Evolutionary conservation across 352 stramenopile species (phyloP).

Genomic region (Phytophthora parvispora): DNA sequence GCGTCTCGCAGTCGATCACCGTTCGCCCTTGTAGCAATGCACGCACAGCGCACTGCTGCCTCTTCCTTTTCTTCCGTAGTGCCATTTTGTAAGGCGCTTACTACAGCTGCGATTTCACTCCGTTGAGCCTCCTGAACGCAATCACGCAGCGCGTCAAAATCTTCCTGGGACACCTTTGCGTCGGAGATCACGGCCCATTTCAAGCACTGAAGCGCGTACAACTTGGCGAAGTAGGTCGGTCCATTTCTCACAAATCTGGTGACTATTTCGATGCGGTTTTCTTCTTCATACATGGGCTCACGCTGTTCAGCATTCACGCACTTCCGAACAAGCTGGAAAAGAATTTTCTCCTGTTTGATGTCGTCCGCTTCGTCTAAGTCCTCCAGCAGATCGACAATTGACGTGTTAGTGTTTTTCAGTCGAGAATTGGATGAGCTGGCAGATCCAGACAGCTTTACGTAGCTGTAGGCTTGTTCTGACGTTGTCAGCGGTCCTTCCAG

Average conservation of each 20-base stretch:
- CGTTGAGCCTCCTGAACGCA: neutral
- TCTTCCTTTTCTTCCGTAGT: neutral
- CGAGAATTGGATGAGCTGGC: neutral
- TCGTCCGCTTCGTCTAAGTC: neutral
- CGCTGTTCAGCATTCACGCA: constrained; percentile 1
- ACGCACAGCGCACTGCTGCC: neutral
- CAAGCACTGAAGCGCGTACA: constrained; percentile 8
- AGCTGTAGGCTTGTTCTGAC: neutral
- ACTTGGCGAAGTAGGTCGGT: neutral
- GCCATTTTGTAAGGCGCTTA: neutral
- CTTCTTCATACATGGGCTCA: neutral
- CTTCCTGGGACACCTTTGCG: neutral
- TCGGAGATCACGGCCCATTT: constrained; percentile 2
- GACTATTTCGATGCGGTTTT: constrained; percentile 1
- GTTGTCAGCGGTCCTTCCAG: neutral
- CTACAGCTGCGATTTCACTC: neutral
- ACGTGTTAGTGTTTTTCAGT: neutral
- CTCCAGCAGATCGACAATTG: neutral
- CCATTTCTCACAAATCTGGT: constrained; percentile 2
- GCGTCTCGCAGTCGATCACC: neutral
- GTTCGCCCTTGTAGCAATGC: neutral
- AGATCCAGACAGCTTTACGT: neutral
- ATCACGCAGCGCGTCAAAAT: constrained; percentile 1
- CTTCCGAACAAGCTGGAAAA: neutral
- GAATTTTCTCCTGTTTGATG: neutral